These are phyloP conservation scores for Cryptosporidium viatorum DNA, from an alignment of 169 alveolate genomes.

Conservation along the genomic window DNA sequence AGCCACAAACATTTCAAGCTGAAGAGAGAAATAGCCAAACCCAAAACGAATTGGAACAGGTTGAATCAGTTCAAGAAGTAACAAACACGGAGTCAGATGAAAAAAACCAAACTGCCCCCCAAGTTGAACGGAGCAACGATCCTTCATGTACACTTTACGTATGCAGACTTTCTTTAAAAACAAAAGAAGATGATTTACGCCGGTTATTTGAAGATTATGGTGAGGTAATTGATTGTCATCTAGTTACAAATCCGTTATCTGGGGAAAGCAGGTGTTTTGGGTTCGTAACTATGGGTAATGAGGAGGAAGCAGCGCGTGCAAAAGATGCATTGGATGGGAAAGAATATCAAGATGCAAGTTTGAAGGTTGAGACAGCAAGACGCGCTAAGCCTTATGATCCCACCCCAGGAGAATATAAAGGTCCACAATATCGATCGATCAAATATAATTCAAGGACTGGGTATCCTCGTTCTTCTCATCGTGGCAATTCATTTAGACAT, in stretches of 20 bases:
- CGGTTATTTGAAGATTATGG: conserved; percentile 66
- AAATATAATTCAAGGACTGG: conserved; percentile 52
- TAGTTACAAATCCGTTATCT: conserved; percentile 60
- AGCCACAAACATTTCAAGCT: conserved; percentile 29
- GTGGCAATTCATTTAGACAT: conserved; percentile 60
- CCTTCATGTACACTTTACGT: conserved; percentile 74
- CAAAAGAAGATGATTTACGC: conserved; percentile 68
- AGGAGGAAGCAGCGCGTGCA: conserved; percentile 75
- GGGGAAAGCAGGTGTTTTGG: conserved; percentile 75
- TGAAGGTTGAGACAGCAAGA: conserved; percentile 73
- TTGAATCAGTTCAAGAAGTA: conserved; percentile 29
- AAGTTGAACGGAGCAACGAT: conserved; percentile 41
- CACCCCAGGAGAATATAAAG: conserved; percentile 73
- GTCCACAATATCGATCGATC: conserved; percentile 73
- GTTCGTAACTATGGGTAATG: conserved; percentile 64
- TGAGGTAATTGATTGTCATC: conserved; percentile 64
- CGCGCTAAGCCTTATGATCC: conserved; percentile 75
- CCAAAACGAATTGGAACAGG: conserved; percentile 22
- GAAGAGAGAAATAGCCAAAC: neutral
- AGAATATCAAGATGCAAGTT: conserved; percentile 68
- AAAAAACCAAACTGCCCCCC: conserved; percentile 13
- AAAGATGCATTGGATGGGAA: conserved; percentile 71
- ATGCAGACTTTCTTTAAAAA: conserved; percentile 57
- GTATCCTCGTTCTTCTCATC: conserved; percentile 35
- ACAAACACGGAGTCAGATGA: conserved; percentile 16